Conservation (phyloP, 2,329 filamentous ascomycete species). For the Clonostachys sp. region DNA sequence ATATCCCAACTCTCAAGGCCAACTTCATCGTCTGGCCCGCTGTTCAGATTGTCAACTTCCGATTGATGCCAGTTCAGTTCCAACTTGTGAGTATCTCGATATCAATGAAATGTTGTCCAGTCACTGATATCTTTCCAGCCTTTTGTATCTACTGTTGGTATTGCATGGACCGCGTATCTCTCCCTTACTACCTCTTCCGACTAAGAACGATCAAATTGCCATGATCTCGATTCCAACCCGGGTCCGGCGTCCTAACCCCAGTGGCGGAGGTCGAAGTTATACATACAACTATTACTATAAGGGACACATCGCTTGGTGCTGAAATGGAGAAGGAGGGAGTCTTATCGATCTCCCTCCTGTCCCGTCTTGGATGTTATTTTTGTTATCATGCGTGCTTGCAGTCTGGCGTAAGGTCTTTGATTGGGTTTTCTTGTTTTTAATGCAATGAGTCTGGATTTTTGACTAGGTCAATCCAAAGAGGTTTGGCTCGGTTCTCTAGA, state of each 20-base stretch:
- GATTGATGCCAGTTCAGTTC: slow-evolving; percentile 89
- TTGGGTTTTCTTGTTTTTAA: no score
- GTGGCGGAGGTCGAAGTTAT: not conserved
- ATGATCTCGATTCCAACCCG: not conserved
- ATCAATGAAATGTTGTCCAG: not conserved
- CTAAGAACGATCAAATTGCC: slow-evolving; percentile 30
- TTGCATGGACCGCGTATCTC: slow-evolving; percentile 96
- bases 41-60: slow-evolving; percentile 95
- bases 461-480: no score
- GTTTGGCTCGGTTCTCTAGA: no score
- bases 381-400: no score
- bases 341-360: no score
- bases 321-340: no score
- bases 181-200: slow-evolving; percentile 87
- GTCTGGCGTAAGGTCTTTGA: no score
- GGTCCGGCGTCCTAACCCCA: not conserved
- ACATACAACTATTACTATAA: not conserved
- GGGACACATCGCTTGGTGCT: not conserved
- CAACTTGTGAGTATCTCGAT: slow-evolving; percentile 70
- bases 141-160: slow-evolving; percentile 92
- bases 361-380: no score
- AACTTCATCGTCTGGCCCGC: slow-evolving; percentile 95
- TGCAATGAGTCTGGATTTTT: no score
- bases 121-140: slow-evolving; percentile 50
- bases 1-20: slow-evolving; percentile 87